These are phyloP conservation scores for Colletotrichum sp. DNA, from an alignment of 2,329 filamentous ascomycete species.

Conservation along the genomic window DNA sequence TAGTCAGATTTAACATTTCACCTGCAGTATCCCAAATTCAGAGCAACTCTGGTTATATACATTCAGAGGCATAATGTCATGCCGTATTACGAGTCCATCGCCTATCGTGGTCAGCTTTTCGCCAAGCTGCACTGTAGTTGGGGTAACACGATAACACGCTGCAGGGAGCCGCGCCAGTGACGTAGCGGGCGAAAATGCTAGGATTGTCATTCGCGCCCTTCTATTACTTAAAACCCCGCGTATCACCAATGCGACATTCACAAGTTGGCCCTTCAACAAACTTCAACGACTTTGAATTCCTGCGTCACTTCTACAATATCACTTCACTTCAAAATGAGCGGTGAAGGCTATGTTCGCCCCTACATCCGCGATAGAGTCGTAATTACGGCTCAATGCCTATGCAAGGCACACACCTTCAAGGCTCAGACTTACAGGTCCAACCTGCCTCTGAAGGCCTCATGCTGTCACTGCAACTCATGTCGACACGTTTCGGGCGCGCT, in stretches of 20 bases:
- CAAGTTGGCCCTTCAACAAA: background rate
- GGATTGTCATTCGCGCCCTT: background rate
- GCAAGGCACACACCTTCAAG: slow-evolving; percentile 45
- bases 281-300: accelerated
- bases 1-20: background rate
- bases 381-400: slow-evolving; percentile 43
- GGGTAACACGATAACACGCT: background rate
- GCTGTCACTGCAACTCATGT: slow-evolving; percentile 57
- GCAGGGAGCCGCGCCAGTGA: background rate
- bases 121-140: background rate
- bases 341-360: background rate
- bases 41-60: background rate
- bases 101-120: background rate
- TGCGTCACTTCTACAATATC: background rate
- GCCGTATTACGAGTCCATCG: background rate
- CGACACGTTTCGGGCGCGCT: slow-evolving; percentile 48
- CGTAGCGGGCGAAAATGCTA: background rate
- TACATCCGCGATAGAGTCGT: background rate
- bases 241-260: background rate
- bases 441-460: slow-evolving; percentile 44
- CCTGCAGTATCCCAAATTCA: background rate
- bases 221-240: background rate
- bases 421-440: slow-evolving; percentile 40
- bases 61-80: background rate
- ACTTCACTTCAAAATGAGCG: background rate